phyloP scores from a whole-genome alignment of 2,329 filamentous ascomycete genomes.

The Verticillium klebahnii region DNA sequence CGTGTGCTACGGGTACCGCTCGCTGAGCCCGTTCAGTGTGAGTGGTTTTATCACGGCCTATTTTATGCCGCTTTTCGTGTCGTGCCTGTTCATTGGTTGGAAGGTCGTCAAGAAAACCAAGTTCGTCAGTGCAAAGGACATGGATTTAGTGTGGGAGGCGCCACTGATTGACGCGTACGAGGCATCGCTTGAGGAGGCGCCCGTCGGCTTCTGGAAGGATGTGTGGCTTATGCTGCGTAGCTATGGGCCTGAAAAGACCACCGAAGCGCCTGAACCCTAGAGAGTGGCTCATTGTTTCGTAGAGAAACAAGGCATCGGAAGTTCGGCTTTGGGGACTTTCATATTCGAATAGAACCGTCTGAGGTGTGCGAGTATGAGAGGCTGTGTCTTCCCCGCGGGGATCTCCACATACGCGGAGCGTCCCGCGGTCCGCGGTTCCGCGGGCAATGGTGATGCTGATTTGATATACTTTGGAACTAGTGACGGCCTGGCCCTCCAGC shows the following conservation, averaged over 20 bases:
- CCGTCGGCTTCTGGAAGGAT: neutral
- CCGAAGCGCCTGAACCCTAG: too few species aligned
- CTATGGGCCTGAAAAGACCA: neutral
- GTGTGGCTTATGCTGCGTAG: neutral
- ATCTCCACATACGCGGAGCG: too few species aligned
- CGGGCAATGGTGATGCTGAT: too few species aligned
- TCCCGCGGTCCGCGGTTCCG: too few species aligned
- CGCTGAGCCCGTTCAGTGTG: slow-evolving; percentile 56
- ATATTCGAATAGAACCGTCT: too few species aligned
- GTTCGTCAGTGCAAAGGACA: slow-evolving; percentile 46
- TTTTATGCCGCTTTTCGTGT: slow-evolving; percentile 57
- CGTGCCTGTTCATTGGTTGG: slow-evolving; percentile 50
- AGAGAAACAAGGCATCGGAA: too few species aligned
- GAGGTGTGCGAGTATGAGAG: too few species aligned
- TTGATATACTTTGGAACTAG: too few species aligned
- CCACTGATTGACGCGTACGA: slow-evolving; percentile 56
- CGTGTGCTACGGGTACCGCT: slow-evolving; percentile 56
- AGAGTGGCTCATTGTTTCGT: too few species aligned
- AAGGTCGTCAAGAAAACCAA: slow-evolving; percentile 58
- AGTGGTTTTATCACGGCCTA: slow-evolving; percentile 62
- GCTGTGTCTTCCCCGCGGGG: too few species aligned
- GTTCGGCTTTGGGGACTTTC: too few species aligned
- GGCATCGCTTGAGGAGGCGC: slow-evolving; percentile 13
- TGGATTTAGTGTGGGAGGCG: slow-evolving; percentile 56
- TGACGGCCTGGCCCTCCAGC: too few species aligned